These are phyloP conservation scores for Adansonia rubrostipa DNA, from an alignment of 441 rosid genomes.

Conservation along the genomic window DNA sequence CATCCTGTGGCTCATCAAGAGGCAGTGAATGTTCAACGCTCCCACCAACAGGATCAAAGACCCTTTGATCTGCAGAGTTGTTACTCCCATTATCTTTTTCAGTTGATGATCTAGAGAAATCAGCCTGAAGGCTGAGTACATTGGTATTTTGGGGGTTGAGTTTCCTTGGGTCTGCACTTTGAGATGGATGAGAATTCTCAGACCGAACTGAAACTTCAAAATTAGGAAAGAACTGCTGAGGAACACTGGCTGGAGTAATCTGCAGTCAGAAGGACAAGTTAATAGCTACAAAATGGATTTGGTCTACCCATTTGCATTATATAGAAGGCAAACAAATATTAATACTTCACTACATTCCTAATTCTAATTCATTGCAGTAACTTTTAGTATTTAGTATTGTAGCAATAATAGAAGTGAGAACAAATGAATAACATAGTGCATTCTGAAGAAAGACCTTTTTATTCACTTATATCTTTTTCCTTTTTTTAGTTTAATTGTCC, in stretches of 20 bases:
- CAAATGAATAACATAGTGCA: neutral
- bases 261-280: neutral
- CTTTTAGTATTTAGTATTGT: slow-evolving; percentile 2
- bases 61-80: slow-evolving; percentile 47
- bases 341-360: neutral
- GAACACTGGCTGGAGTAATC: neutral
- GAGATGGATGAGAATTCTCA: slow-evolving; percentile 53
- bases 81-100: slow-evolving; percentile 48
- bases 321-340: neutral
- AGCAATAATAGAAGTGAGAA: slow-evolving; percentile 3
- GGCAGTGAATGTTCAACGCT: slow-evolving; percentile 55
- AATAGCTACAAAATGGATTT: neutral
- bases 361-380: neutral
- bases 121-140: slow-evolving; percentile 40
- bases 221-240: neutral
- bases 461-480: neutral
- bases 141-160: slow-evolving; percentile 45
- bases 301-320: neutral
- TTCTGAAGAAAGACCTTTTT: neutral
- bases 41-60: slow-evolving; percentile 46
- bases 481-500: neutral
- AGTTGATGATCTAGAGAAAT: slow-evolving; percentile 43
- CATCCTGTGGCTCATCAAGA: slow-evolving; percentile 68
- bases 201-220: slow-evolving; percentile 46
- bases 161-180: slow-evolving; percentile 42